These are phyloP conservation scores for Lentinula sp. DNA, from an alignment of 768 basidiomycete genomes.

Conservation along the genomic window DNA sequence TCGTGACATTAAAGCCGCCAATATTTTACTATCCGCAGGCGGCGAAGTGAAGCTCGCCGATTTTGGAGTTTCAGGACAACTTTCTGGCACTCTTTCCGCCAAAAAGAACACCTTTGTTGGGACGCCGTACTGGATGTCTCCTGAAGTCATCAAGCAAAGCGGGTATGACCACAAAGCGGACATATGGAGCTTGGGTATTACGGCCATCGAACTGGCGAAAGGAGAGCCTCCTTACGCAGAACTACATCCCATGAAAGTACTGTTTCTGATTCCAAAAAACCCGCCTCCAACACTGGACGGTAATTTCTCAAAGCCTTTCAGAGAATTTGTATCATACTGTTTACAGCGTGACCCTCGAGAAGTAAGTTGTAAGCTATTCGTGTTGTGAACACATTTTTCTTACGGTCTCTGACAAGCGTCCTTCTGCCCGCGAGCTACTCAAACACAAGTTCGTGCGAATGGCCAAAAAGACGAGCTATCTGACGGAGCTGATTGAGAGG, in stretches of 20 bases:
- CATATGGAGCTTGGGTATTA: slow-evolving; percentile 98
- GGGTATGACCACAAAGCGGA: slow-evolving; percentile 99
- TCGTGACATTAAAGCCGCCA: slow-evolving; percentile 99
- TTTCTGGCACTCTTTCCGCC: slow-evolving; percentile 86
- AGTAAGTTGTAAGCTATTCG: slow-evolving; percentile 31
- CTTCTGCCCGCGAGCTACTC: slow-evolving; percentile 88
- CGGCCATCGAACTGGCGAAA: slow-evolving; percentile 94
- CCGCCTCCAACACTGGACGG: slow-evolving; percentile 87
- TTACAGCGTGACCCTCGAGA: slow-evolving; percentile 91
- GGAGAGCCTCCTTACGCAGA: slow-evolving; percentile 99
- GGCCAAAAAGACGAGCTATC: slow-evolving; percentile 91
- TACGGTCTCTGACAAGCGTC: slow-evolving; percentile 52
- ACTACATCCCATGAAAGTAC: slow-evolving; percentile 97
- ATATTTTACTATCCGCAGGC: slow-evolving; percentile 85
- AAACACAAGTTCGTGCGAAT: slow-evolving; percentile 95
- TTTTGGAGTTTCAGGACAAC: slow-evolving; percentile 97
- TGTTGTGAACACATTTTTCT: slow-evolving; percentile 6
- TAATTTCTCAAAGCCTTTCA: slow-evolving; percentile 87
- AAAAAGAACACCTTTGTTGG: slow-evolving; percentile 99
- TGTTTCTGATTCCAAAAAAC: slow-evolving; percentile 98
- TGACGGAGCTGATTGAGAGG: slow-evolving; percentile 93
- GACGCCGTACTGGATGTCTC: slow-evolving; percentile 99
- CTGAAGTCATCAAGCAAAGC: slow-evolving; percentile 98
- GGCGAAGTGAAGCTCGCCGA: slow-evolving; percentile 98
- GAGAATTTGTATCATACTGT: slow-evolving; percentile 91